A percentile compares a stretch with the other conserved stretches of the same genome.
These are phyloP conservation scores for Fraxinus paxiana DNA, from an alignment of 305 asterid species.

Conservation along the genomic window DNA sequence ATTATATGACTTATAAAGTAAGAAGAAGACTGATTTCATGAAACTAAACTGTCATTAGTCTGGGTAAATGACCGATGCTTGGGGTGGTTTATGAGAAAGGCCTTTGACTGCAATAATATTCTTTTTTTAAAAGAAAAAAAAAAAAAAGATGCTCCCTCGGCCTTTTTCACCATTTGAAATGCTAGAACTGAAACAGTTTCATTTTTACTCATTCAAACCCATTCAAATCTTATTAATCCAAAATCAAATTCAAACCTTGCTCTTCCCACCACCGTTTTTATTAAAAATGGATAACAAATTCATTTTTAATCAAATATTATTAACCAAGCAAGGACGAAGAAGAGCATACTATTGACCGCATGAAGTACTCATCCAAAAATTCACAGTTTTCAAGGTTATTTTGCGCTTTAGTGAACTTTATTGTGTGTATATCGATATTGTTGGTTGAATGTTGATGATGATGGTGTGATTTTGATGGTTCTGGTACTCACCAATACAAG, in stretches of 20 bases:
- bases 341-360: not conserved
- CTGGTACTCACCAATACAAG: not conserved
- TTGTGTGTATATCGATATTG: not conserved
- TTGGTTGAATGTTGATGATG: not conserved
- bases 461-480: not conserved
- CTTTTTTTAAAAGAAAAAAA: too few relatives aligned
- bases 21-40: not conserved
- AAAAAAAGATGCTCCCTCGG: not conserved
- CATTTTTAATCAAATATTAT: not conserved
- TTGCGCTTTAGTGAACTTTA: not conserved
- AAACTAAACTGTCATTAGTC: not conserved
- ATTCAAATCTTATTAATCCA: not conserved
- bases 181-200: not conserved
- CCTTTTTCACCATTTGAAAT: not conserved
- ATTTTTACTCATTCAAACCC: not conserved
- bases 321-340: not conserved
- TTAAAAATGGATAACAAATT: not conserved
- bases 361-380: not conserved
- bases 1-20: not conserved
- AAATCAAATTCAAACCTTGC: not conserved
- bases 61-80: not conserved
- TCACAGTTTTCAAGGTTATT: not conserved
- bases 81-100: not conserved
- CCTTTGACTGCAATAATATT: not conserved
- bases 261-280: not conserved